Evolutionary conservation across 164 flowering plant species (phyloP).

Genomic region (Platanus orientalis): DNA sequence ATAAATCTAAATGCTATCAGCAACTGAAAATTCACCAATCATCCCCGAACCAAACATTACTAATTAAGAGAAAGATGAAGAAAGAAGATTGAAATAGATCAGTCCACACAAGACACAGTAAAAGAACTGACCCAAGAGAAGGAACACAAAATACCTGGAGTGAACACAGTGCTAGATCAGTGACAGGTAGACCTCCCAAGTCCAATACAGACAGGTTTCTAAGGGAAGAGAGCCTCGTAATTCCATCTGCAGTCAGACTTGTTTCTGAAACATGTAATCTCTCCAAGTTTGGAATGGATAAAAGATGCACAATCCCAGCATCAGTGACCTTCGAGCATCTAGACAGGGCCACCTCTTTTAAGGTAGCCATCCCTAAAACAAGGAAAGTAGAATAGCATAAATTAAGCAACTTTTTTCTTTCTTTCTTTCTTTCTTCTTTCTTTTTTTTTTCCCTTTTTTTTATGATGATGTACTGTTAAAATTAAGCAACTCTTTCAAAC

Average conservation of each 20-base stretch:
- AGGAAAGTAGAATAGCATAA: neutral
- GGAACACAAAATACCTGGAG: conserved; percentile 49
- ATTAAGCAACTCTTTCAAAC: too few species aligned
- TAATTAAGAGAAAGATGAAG: neutral
- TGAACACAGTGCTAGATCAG: conserved; percentile 53
- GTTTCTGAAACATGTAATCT: conserved; percentile 69
- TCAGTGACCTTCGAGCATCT: conserved; percentile 47
- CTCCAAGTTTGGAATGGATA: conserved; percentile 55
- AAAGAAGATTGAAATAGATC: neutral
- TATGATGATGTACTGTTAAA: too few species aligned
- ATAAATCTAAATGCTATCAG: neutral
- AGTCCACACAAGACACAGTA: neutral
- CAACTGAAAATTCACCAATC: neutral
- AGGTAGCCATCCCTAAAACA: conserved; percentile 51
- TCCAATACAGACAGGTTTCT: conserved; percentile 52
- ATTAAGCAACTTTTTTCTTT: neutral
- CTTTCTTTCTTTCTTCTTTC: too few species aligned
- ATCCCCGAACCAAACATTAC: neutral
- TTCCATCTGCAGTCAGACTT: conserved; percentile 53
- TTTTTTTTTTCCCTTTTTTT: too few species aligned
- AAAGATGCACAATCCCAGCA: conserved; percentile 66
- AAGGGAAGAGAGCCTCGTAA: conserved; percentile 57
- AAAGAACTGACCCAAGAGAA: neutral
- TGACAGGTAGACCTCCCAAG: conserved; percentile 88
- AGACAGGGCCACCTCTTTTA: conserved; percentile 47